These are phyloP conservation scores for Aspergillus diversus DNA, from an alignment of 495 filamentous ascomycete genomes.

Conservation along the genomic window DNA sequence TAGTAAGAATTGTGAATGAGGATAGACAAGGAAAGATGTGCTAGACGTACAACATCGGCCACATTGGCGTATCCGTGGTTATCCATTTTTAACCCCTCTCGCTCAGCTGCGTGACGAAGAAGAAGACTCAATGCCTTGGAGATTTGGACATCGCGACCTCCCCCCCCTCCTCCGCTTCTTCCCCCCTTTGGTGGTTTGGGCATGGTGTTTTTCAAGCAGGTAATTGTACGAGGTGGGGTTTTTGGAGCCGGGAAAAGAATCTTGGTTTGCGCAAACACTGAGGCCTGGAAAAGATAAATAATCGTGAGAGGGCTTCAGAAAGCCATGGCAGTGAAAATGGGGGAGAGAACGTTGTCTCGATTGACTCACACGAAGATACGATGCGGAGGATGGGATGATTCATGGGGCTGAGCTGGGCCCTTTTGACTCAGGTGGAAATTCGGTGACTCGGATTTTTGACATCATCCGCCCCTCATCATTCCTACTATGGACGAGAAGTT, in stretches of 20 bases:
- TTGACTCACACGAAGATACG: neutral
- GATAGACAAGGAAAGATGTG: neutral
- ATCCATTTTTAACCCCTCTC: slow-evolving; percentile 76
- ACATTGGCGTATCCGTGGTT: slow-evolving; percentile 79
- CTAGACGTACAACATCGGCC: slow-evolving; percentile 68
- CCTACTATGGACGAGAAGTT: neutral
- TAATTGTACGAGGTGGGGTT: too few relatives aligned
- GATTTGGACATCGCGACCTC: slow-evolving; percentile 62
- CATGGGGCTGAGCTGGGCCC: neutral
- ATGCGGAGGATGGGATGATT: neutral
- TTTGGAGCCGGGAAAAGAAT: too few relatives aligned
- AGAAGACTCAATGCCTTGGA: slow-evolving; percentile 81
- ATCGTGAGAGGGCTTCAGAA: neutral
- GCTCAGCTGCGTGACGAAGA: slow-evolving; percentile 80
- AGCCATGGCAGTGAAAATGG: neutral
- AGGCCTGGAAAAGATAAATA: neutral
- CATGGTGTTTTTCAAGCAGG: neutral
- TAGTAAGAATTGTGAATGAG: neutral
- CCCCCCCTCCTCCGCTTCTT: slow-evolving; percentile 22
- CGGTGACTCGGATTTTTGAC: slow-evolving; percentile 3
- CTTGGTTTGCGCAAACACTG: too few relatives aligned
- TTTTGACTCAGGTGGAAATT: neutral
- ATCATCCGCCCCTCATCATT: neutral
- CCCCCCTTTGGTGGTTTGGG: slow-evolving; percentile 15
- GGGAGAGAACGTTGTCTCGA: neutral